phyloP scores from a whole-genome alignment of 306 rosid species.

The Rosa chinensis region DNA sequence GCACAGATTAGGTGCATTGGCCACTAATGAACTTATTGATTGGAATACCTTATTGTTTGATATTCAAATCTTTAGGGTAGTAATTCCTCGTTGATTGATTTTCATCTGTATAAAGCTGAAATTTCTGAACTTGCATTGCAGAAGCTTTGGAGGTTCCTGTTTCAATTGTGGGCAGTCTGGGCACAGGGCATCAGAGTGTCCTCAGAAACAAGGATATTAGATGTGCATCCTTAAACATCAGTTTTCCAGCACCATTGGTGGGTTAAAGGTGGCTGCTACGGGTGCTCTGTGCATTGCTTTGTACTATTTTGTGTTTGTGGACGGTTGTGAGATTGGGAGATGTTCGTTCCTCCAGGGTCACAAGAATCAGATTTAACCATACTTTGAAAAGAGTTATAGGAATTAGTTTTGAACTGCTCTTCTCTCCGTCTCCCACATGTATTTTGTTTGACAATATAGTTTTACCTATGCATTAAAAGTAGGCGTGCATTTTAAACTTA shows the following conservation, averaged over 20 bases:
- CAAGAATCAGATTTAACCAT: constrained; percentile 26
- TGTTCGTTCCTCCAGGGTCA: constrained; percentile 32
- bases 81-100: neutral
- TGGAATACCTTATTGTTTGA: neutral
- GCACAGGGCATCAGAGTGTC: constrained; percentile 92
- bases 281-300: neutral
- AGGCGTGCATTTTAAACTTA: neutral
- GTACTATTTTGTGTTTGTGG: constrained; percentile 16
- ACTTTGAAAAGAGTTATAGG: constrained; percentile 21
- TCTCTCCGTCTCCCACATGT: constrained; percentile 17
- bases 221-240: constrained; percentile 15
- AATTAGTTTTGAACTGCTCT: neutral
- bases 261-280: constrained; percentile 36
- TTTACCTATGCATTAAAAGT: neutral
- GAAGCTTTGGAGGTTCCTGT: constrained; percentile 86
- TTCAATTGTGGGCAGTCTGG: constrained; percentile 88
- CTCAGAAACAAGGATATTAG: constrained; percentile 52
- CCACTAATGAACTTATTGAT: neutral
- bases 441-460: constrained; percentile 11
- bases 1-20: neutral
- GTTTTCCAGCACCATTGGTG: constrained; percentile 24
- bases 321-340: constrained; percentile 31
- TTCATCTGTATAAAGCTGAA: constrained; percentile 22
- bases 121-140: constrained; percentile 41
- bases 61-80: neutral